These are phyloP conservation scores for Cardamine resedifolia DNA, from an alignment of 345 rosid species.

Conservation along the genomic window DNA sequence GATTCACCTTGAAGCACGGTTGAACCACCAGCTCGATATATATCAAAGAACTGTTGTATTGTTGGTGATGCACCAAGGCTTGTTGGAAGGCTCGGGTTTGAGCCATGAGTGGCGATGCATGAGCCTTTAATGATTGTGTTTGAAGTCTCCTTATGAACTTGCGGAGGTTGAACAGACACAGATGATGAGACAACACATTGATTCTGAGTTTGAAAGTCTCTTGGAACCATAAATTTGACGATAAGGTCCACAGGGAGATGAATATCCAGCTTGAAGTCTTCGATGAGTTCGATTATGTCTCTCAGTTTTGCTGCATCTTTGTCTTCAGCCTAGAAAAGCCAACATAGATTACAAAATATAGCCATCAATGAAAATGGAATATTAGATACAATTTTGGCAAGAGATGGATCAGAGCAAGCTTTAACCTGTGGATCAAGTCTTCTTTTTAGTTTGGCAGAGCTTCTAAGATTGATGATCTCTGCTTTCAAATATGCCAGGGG, in stretches of 20 bases:
- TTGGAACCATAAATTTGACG: slow-evolving; percentile 27
- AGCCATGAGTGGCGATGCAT: slow-evolving; percentile 12
- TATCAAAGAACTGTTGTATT: not conserved
- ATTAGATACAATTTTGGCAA: not conserved
- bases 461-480: slow-evolving; percentile 24
- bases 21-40: slow-evolving; percentile 21
- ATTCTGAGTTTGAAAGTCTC: slow-evolving; percentile 15
- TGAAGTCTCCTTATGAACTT: slow-evolving; percentile 18
- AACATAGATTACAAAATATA: not conserved
- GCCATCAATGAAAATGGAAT: slow-evolving; percentile 8
- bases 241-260: slow-evolving; percentile 34
- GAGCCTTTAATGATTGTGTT: slow-evolving; percentile 10
- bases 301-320: slow-evolving; percentile 27
- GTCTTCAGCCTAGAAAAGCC: slow-evolving; percentile 25
- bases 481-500: slow-evolving; percentile 10
- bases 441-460: slow-evolving; percentile 9
- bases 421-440: slow-evolving; percentile 23
- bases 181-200: slow-evolving; percentile 4
- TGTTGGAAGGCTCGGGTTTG: not conserved
- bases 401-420: slow-evolving; percentile 9
- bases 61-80: not conserved
- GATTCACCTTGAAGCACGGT: slow-evolving; percentile 5
- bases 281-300: slow-evolving; percentile 30
- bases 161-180: slow-evolving; percentile 14
- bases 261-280: slow-evolving; percentile 29